These are phyloP conservation scores for Termitomyces sp. DNA, from an alignment of 768 basidiomycete genomes.

Conservation along the genomic window DNA sequence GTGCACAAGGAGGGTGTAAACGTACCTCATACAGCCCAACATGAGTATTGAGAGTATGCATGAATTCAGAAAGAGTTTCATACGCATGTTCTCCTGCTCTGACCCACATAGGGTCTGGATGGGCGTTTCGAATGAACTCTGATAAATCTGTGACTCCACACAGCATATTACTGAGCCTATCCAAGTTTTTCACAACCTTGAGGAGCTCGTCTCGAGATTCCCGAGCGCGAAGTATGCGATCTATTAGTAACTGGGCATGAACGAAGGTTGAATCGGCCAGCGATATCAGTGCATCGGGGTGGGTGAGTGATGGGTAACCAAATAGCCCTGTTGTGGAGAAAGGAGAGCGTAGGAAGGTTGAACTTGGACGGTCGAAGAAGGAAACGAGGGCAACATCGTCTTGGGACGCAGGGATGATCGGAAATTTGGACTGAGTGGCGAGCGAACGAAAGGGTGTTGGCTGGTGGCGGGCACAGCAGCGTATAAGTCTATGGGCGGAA, in stretches of 20 bases:
- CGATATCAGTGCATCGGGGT: constrained; percentile 62
- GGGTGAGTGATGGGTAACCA: constrained; percentile 65
- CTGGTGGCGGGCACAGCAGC: constrained; percentile 18
- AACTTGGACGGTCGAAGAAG: constrained; percentile 66
- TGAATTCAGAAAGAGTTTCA: constrained; percentile 90
- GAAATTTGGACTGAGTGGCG: constrained; percentile 34
- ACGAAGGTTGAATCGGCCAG: constrained; percentile 77
- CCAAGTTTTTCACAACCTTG: constrained; percentile 91
- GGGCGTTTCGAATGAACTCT: constrained; percentile 89
- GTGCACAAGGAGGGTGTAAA: constrained; percentile 14
- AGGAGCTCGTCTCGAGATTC: constrained; percentile 71
- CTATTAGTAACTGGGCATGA: constrained; percentile 78
- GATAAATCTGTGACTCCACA: constrained; percentile 97
- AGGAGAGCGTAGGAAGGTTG: constrained; percentile 30
- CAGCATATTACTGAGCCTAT: constrained; percentile 91
- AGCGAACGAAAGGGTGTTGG: constrained; percentile 20
- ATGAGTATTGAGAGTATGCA: constrained; percentile 96
- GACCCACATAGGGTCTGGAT: constrained; percentile 84
- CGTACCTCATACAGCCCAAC: constrained; percentile 84
- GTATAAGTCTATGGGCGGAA: constrained; percentile 20
- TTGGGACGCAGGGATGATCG: constrained; percentile 50
- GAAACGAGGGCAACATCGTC: constrained; percentile 65
- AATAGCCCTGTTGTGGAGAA: constrained; percentile 76
- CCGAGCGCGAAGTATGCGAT: constrained; percentile 72
- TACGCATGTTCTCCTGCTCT: constrained; percentile 83